Conservation (phyloP, 768 basidiomycete species). For the Boletellus ananas region DNA sequence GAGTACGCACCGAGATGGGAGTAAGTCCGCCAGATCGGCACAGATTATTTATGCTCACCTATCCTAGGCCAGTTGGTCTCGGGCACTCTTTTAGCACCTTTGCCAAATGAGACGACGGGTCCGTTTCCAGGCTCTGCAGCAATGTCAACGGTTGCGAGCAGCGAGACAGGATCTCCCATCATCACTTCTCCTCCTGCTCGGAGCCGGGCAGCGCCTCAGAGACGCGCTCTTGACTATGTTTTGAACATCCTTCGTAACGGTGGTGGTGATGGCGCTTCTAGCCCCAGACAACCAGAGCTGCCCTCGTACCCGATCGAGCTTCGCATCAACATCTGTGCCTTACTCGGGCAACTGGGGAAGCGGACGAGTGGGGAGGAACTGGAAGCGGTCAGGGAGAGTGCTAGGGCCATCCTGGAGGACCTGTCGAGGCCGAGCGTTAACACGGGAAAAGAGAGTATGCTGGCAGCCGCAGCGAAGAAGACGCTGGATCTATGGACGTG, state of each 20-base stretch:
- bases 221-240: conserved; percentile 66
- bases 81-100: conserved; percentile 51
- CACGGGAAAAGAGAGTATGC: conserved; percentile 33
- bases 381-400: conserved; percentile 46
- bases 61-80: conserved; percentile 58
- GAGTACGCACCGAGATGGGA: conserved; percentile 59
- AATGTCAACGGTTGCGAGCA: conserved; percentile 38
- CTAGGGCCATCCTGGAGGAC: conserved; percentile 49
- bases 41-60: conserved; percentile 2
- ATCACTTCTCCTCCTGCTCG: conserved; percentile 40
- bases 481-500: conserved; percentile 41
- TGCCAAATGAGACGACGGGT: conserved; percentile 40
- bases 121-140: conserved; percentile 30
- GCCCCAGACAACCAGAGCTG: conserved; percentile 32
- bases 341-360: conserved; percentile 61
- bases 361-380: conserved; percentile 48
- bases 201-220: conserved; percentile 41
- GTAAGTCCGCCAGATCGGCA: conserved; percentile 38
- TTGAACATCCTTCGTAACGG: conserved; percentile 55
- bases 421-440: conserved; percentile 35
- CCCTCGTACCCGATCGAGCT: conserved; percentile 69
- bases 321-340: conserved; percentile 69
- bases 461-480: conserved; percentile 38
- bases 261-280: conserved; percentile 31
- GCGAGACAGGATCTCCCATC: conserved; percentile 47